Evolutionary conservation across 2,329 filamentous ascomycete species (phyloP).

Genomic region (Pezizomycotina sp.): DNA sequence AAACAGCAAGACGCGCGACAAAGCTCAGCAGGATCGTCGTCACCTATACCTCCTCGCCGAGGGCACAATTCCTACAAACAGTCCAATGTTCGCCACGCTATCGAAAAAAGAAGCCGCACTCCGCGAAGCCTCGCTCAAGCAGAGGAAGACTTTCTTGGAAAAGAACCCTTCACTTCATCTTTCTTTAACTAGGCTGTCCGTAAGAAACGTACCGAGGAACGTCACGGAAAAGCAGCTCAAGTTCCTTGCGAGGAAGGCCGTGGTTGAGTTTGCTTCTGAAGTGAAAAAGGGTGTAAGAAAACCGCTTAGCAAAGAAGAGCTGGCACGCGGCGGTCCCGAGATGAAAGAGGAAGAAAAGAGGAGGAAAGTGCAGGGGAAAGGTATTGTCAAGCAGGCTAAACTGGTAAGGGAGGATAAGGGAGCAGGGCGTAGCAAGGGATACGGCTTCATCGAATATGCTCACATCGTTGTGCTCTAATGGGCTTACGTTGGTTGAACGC

Average conservation of each 20-base stretch:
- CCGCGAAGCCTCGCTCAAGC: constrained; percentile 69
- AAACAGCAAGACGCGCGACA: constrained; percentile 44
- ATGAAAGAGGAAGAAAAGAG: constrained; percentile 65
- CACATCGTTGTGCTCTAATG: constrained; percentile 88
- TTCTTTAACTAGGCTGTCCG: constrained; percentile 71
- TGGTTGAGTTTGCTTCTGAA: constrained; percentile 85
- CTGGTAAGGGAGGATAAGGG: constrained; percentile 84
- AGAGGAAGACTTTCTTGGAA: constrained; percentile 80
- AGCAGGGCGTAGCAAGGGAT: constrained; percentile 70
- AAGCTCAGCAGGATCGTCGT: constrained; percentile 70
- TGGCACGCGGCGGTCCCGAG: constrained; percentile 58
- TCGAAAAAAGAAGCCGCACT: constrained; percentile 68
- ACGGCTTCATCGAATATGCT: constrained; percentile 93
- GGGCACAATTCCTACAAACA: constrained; percentile 62
- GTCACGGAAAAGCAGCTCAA: constrained; percentile 79
- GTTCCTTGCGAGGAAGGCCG: constrained; percentile 72
- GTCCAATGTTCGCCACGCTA: constrained; percentile 59
- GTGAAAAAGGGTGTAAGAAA: constrained; percentile 61
- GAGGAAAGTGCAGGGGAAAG: constrained; percentile 68
- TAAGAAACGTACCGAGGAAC: constrained; percentile 77
- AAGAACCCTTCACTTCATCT: constrained; percentile 78
- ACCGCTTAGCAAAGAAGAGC: constrained; percentile 78
- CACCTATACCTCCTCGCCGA: constrained; percentile 76
- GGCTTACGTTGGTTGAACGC: constrained; percentile 88
- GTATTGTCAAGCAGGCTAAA: constrained; percentile 81